Evolutionary conservation across 2,329 filamentous ascomycete genomes (phyloP), one percentile per base, ranked within the genome.

Genomic region (Colletotrichum sp.): DNA sequence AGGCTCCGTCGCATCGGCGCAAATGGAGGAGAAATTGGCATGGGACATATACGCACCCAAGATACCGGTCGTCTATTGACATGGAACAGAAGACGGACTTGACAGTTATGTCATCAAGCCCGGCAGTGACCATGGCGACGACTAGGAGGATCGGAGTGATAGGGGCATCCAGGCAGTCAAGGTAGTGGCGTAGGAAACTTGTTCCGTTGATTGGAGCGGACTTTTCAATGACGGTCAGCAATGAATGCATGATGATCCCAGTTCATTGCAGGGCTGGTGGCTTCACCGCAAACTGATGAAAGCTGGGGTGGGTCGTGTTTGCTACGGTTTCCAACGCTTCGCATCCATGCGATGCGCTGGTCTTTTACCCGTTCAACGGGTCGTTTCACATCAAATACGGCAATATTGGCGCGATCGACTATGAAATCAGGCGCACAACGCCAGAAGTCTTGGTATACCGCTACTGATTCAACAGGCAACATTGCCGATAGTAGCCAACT

Each of bases 201-300:
- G n/a, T 52, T 22, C 1, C 6, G 10, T 22, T 52, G 18, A 22
- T 13, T 13, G 18, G 6, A 52, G n/a, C 6, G 3, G 6, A 8
- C n/a, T 13, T 52, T 7, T 52, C 4, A n/a, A 6, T 22, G 44
- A 52, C 0, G 1, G n/a, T 3, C 2, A 4, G n/a, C 22, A 22
- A 3, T 12, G 4, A 2, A 22, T 1, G 10, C n/a, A 52, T 52
- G 44, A 22, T 52, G n/a, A 13, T 22, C 44, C 44, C 2, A 52
- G 10, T 52, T 22, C n/a, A 52, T 52, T 22, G 44, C 44, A 52
- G n/a, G 44, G n/a, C 44, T 48, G 44, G 2, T 22, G 44, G 1
- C 44, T 22, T 22, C 44, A 52, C 44, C 44, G 44, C 44, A 52
- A 52, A 52, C n/a, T 22, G 3, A 52, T 24, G 44, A 52, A 22